Evolutionary conservation across 1,284 basidiomycete species (phyloP).

Genomic region (Ustilago sp.): DNA sequence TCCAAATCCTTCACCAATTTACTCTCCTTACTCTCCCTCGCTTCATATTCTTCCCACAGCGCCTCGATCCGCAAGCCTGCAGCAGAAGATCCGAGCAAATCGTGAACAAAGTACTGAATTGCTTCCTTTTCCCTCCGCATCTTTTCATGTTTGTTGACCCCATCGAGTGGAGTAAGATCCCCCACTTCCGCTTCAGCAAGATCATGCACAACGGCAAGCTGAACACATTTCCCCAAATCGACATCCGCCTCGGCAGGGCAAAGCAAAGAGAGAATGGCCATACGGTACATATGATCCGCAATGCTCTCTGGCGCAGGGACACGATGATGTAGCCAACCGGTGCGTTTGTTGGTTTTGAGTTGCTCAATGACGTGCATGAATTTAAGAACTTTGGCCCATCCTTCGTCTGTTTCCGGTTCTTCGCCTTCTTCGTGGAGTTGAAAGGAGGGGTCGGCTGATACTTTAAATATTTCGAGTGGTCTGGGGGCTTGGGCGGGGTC

Average conservation of each 20-base stretch:
- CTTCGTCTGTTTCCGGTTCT: conserved; percentile 47
- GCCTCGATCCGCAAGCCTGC: conserved; percentile 81
- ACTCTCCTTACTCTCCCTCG: conserved; percentile 81
- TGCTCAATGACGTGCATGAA: conserved; percentile 66
- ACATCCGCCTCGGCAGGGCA: conserved; percentile 74
- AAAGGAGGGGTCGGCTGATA: conserved; percentile 36
- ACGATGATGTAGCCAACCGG: conserved; percentile 67
- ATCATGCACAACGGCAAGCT: conserved; percentile 92
- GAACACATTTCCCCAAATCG: conserved; percentile 78
- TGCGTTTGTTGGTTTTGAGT: conserved; percentile 66
- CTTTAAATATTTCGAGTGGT: conserved; percentile 46
- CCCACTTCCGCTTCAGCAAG: conserved; percentile 97
- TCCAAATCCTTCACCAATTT: conserved; percentile 96
- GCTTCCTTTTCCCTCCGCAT: conserved; percentile 84
- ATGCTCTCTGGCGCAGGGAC: conserved; percentile 74
- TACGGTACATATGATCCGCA: conserved; percentile 97
- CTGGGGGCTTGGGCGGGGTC: conserved; percentile 48
- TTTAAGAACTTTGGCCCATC: conserved; percentile 54
- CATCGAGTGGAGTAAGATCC: conserved; percentile 91
- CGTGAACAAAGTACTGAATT: conserved; percentile 88
- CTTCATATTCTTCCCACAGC: conserved; percentile 95
- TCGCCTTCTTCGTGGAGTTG: conserved; percentile 45
- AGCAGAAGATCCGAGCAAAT: conserved; percentile 85
- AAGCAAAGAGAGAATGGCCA: conserved; percentile 91
- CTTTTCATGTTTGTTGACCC: conserved; percentile 85